Base-by-base conservation (phyloP, 2,329 filamentous ascomycete genomes). In the Aureobasidium sp. region DNA sequence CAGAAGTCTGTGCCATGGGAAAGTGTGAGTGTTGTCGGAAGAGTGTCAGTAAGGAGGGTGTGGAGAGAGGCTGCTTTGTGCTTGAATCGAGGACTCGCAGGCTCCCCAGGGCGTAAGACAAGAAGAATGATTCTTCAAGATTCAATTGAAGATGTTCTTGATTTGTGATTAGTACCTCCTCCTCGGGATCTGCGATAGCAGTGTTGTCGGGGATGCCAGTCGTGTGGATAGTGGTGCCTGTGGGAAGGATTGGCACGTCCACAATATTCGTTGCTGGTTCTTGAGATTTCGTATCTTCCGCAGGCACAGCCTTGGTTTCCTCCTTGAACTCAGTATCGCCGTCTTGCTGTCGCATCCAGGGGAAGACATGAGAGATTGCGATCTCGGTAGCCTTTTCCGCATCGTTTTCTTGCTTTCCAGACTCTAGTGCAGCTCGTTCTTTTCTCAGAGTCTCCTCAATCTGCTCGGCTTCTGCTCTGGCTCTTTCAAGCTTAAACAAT, bases 131-230 rank as follows among this genome's bases (percentile, higher is more conserved):
- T 75, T 99, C 94, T 73, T 97, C 92, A 0, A 88, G 83, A 2
- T 88, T 92, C 9, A 99, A 81, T 72, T 97, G 94, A n/a, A 97
- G 85, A 70, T 97, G 92, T 70, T 99, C 94, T 76, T 88, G 71
- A 75, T 77, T 85, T 77, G 59, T 39, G 34, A 50, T 61, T n/a
- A 37, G 48, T 15, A 27, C 29, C 9, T 65, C 56, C 9, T 61
- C 57, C 37, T 57, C 44, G 34, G n/a, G 32, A 17, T 36, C n/a
- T 1, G 12, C 13, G 26, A 41, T 7, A 4, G 17, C 7, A 3
- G 12, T 26, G 12, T 29, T 10, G 4, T 15, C 9, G 17, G 43
- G 37, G 5, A 24, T 43, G 7, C 26, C 27, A 5, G 59, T 27
- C 27, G 27, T 50, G 41, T 37, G 41, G 15, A 44, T 47, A 5